Evolutionary conservation across 2,329 filamentous ascomycete species (phyloP), one percentile per base, ranked within the genome.

Genomic region (Shiraia bambusicola): DNA sequence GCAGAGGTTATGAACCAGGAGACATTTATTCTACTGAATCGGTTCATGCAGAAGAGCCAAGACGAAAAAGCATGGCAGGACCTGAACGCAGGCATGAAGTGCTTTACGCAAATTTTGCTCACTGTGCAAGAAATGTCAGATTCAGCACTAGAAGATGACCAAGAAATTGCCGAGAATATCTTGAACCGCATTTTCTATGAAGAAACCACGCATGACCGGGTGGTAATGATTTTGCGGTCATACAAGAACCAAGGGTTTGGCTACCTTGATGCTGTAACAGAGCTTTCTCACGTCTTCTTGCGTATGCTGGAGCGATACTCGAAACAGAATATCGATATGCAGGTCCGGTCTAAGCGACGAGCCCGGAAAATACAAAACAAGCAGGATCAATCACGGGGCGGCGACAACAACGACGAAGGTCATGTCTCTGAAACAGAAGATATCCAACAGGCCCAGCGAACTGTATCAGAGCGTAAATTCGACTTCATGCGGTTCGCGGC

Each of bases 161-260:
- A 95, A 62, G 93, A 97, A 57, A 97, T 98, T 65, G 92, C 93
- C 0, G 92, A 98, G 65, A 98, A 98, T 56, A 96, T 95, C 10
- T 82, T 95, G 37, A 94, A 87, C 58, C 88, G 92, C 47, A 88
- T 98, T n/a, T 98, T 98, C 67, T 98, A 98, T 70, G 93, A 98
- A 69, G 90, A 97, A 62, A 82, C 88, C 0, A 96, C 91, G 0
- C 91, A 98, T 60, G 92, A 98, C 48, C 79, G 87, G 16, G 81
- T 98, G 37, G 80, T 92, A 22, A 81, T 83, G 45, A 87, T 96
- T 38, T 77, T 92, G 1, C 79, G 86, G 49, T 84, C 80, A n/a
- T 97, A 94, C 72, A 95, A 94, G 54, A 88, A 92, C 46, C 93
- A 97, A 70, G 87, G 88, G 0, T 93, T 96, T 56, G 88, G 90